Conservation (phyloP, 345 rosid species). For the Carallia pectinifolia region DNA sequence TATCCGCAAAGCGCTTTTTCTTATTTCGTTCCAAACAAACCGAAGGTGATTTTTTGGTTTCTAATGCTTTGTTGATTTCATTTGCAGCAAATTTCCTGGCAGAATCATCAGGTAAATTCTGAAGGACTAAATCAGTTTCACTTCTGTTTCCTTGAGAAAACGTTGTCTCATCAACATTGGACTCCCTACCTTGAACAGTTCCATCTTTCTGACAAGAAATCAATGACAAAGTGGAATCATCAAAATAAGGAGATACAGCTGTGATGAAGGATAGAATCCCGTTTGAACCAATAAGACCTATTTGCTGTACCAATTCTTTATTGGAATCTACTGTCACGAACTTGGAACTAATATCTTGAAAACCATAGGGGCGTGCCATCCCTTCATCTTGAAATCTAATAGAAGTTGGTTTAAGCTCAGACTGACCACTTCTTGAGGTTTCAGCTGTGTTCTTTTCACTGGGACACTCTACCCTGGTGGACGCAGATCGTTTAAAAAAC, state of each 20-base stretch:
- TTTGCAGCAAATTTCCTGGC: slow-evolving; percentile 22
- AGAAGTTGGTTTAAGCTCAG: slow-evolving; percentile 52
- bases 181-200: slow-evolving; percentile 33
- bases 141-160: slow-evolving; percentile 32
- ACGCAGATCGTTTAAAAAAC: slow-evolving; percentile 36
- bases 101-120: slow-evolving; percentile 27
- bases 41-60: slow-evolving; percentile 27
- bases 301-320: slow-evolving; percentile 74
- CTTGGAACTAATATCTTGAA: slow-evolving; percentile 68
- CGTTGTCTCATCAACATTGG: slow-evolving; percentile 22
- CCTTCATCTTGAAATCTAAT: slow-evolving; percentile 56
- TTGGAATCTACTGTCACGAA: slow-evolving; percentile 77
- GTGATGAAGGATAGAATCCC: slow-evolving; percentile 69
- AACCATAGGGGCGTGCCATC: slow-evolving; percentile 52
- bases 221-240: slow-evolving; percentile 47
- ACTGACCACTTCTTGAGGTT: slow-evolving; percentile 31
- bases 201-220: slow-evolving; percentile 31
- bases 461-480: slow-evolving; percentile 28
- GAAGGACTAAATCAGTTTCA: slow-evolving; percentile 29
- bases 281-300: slow-evolving; percentile 80
- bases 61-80: slow-evolving; percentile 33
- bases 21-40: slow-evolving; percentile 45
- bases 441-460: slow-evolving; percentile 32
- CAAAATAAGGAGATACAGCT: slow-evolving; percentile 42
- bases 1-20: slow-evolving; percentile 29